These are phyloP conservation scores for Lasiosphaeria miniovina DNA, from an alignment of 495 filamentous ascomycete species.

Conservation along the genomic window DNA sequence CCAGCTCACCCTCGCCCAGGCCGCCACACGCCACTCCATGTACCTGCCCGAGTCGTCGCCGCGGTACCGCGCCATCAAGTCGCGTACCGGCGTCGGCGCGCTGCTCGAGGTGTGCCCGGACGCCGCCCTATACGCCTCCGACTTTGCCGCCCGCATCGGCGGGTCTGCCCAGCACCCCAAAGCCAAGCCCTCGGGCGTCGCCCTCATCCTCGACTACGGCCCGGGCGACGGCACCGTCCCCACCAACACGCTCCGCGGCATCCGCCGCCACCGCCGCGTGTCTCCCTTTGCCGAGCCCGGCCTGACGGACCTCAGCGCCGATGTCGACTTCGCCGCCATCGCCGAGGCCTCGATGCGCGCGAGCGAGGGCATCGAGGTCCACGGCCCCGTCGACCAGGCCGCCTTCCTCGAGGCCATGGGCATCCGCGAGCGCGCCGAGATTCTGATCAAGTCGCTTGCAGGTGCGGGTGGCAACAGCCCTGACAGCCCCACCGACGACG, in stretches of 20 bases:
- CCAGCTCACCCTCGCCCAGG: conserved; percentile 70
- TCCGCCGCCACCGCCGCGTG: conserved; percentile 67
- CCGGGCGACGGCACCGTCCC: conserved; percentile 69
- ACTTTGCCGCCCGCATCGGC: conserved; percentile 81
- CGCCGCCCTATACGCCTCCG: conserved; percentile 68
- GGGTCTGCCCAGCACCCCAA: conserved; percentile 58
- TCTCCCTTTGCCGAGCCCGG: conserved; percentile 76
- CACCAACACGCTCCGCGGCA: conserved; percentile 82
- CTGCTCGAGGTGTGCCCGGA: conserved; percentile 90
- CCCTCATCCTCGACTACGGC: conserved; percentile 92
- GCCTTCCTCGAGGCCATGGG: conserved; percentile 76
- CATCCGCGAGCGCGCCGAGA: conserved; percentile 69
- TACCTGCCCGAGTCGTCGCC: conserved; percentile 81
- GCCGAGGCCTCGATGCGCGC: conserved; percentile 75
- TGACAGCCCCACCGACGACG: conserved; percentile 18
- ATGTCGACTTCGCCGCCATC: conserved; percentile 86
- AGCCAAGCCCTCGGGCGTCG: conserved; percentile 68
- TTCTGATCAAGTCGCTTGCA: conserved; percentile 52
- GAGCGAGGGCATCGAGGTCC: conserved; percentile 78
- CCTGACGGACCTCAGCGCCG: conserved; percentile 78
- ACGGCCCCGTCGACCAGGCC: conserved; percentile 88
- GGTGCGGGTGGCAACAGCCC: conserved; percentile 38
- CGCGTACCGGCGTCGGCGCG: conserved; percentile 53
- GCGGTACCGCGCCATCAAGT: conserved; percentile 72
- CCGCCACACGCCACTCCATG: conserved; percentile 73